A percentile compares a stretch with the other conserved stretches of the same genome.
Evolutionary conservation across 345 rosid species (phyloP).

Genomic region (Geranium rotundifolium): DNA sequence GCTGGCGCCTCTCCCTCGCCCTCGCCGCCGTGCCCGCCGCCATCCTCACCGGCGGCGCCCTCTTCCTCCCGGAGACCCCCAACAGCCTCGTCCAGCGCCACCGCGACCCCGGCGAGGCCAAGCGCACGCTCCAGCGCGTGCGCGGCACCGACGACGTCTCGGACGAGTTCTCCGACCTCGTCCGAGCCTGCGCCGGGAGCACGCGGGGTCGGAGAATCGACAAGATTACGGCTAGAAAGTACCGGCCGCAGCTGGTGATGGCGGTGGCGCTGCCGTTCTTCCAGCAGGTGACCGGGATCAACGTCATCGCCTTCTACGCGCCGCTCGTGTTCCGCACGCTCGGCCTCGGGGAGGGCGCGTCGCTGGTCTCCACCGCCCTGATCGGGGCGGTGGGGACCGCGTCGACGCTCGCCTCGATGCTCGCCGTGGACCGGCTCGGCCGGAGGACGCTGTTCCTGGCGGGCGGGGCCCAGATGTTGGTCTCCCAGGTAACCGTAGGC

Average conservation of each 20-base stretch:
- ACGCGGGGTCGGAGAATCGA: constrained; percentile 27
- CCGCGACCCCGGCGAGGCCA: constrained; percentile 28
- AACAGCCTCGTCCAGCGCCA: constrained; percentile 47
- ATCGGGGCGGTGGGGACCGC: constrained; percentile 35
- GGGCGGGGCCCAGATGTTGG: constrained; percentile 56
- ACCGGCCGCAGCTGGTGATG: constrained; percentile 65
- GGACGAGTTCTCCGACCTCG: constrained; percentile 53
- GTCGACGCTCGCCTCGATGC: constrained; percentile 42
- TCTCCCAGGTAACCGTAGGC: constrained; percentile 42
- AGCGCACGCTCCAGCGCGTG: constrained; percentile 35
- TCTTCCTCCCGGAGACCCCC: constrained; percentile 67
- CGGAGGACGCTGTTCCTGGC: constrained; percentile 34
- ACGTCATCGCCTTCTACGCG: constrained; percentile 59
- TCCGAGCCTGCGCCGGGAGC: constrained; percentile 25
- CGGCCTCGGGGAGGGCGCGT: constrained; percentile 51
- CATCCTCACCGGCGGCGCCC: constrained; percentile 44
- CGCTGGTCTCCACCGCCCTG: constrained; percentile 42
- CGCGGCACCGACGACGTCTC: constrained; percentile 47
- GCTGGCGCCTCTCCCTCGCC: constrained; percentile 69
- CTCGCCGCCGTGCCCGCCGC: constrained; percentile 56
- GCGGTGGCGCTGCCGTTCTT: constrained; percentile 59
- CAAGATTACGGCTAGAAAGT: constrained; percentile 29
- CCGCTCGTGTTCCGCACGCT: constrained; percentile 59
- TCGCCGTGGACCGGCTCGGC: constrained; percentile 48
- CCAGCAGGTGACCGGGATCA: constrained; percentile 69